A percentile compares a stretch with the other conserved stretches of the same genome.
These are phyloP conservation scores for Pulveroboletus sp. DNA, from an alignment of 768 basidiomycete species.

Conservation along the genomic window DNA sequence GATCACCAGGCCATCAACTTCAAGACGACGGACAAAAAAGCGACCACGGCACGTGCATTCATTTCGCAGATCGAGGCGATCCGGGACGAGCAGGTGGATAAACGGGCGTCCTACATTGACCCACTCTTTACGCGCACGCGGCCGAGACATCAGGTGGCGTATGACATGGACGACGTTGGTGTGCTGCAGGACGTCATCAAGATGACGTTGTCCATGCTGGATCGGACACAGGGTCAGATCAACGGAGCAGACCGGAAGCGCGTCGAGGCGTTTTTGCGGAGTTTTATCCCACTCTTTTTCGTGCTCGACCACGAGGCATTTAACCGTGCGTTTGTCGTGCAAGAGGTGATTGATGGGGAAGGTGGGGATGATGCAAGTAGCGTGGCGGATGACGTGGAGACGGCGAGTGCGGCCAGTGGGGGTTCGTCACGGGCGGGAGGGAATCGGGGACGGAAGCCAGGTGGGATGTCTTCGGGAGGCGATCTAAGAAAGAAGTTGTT, in stretches of 20 bases:
- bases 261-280: constrained; percentile 80
- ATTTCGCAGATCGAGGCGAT: constrained; percentile 83
- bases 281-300: constrained; percentile 74
- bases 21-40: constrained; percentile 88
- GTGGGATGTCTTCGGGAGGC: constrained; percentile 43
- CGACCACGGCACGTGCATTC: constrained; percentile 70
- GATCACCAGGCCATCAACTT: constrained; percentile 93
- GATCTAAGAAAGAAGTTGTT: constrained; percentile 78
- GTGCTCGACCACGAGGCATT: constrained; percentile 69
- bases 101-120: constrained; percentile 59
- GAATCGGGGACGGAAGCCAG: constrained; percentile 40
- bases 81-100: constrained; percentile 77
- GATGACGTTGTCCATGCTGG: constrained; percentile 86
- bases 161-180: constrained; percentile 65
- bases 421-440: constrained; percentile 32
- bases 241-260: constrained; percentile 68
- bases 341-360: constrained; percentile 62
- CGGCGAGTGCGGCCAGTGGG: constrained; percentile 26
- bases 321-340: constrained; percentile 65
- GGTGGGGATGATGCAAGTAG: constrained; percentile 44
- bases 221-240: constrained; percentile 80
- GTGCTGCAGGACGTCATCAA: constrained; percentile 88
- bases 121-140: constrained; percentile 56
- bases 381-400: constrained; percentile 38
- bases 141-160: constrained; percentile 78